Base-by-base conservation (phyloP, 2,329 filamentous ascomycete genomes). In the Penicillium sp. region DNA sequence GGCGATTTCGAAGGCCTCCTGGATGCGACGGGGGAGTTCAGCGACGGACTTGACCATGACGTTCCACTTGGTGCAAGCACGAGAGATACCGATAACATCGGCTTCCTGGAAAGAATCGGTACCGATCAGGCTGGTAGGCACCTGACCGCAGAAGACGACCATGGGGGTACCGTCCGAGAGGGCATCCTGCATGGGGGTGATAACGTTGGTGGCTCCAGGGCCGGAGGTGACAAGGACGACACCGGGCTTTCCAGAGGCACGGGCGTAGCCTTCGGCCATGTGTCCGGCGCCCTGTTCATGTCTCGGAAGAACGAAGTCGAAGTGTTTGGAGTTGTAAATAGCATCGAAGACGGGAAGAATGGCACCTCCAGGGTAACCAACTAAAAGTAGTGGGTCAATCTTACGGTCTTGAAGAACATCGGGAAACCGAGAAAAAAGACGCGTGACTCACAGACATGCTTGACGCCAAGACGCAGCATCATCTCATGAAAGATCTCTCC, bases 401-500 rank as follows among this genome's bases (percentile, higher is more conserved):
- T n/a, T n/a, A n/a, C n/a, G n/a, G n/a, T n/a, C n/a, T n/a, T n/a
- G n/a, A 42, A 58, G 19, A 53, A 38, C n/a, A 47, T n/a, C 31
- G 26, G 49, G 12, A 43, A 44, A 33, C 45, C 28, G 17, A 28
- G 31, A 32, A 39, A 32, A 34, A 17, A 26, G 19, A 35, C 31
- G 38, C 46, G 28, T 41, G n/a, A 84, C 88, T 67, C 78, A 95
- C 88, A 97, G 65, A 97, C 81, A 70, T 96, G 88, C 75, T 96
- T 93, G 49, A 98, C 91, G 61, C 78, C 81, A 61, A 91, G 87
- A 65, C 91, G 80, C 54, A 95, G 78, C 90, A 98, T 96, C 91
- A 97, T 97, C 74, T 97, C 91, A 71, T 97, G 90, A 72, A 97
- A 95, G 62, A 97, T 96, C 72, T 96, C 85, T 66, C 93, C 93